Conservation (phyloP, 2,329 filamentous ascomycete species). For the Xylaria sp. region DNA sequence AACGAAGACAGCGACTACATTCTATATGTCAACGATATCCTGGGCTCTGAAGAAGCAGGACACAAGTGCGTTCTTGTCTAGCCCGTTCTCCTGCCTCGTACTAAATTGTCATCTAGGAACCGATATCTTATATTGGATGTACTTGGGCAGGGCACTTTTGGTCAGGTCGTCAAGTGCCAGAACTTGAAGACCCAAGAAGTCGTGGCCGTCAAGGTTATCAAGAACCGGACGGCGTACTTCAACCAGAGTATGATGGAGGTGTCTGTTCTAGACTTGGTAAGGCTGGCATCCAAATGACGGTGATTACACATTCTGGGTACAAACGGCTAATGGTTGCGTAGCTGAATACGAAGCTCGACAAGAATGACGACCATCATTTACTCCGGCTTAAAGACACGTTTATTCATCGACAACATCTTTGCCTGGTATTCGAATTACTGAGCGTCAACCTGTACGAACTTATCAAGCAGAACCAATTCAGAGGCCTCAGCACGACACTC, state of each 20-base stretch:
- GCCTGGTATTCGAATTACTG: slow-evolving; percentile 91
- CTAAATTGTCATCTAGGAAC: slow-evolving; percentile 59
- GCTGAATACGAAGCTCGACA: slow-evolving; percentile 98
- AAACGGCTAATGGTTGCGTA: slow-evolving; percentile 42
- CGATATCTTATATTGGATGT: slow-evolving; percentile 97
- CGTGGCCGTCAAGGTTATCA: slow-evolving; percentile 98
- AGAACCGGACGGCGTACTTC: slow-evolving; percentile 98
- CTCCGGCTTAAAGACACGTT: slow-evolving; percentile 96
- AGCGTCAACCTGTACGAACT: slow-evolving; percentile 98
- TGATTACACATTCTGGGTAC: not conserved
- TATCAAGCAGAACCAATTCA: slow-evolving; percentile 99
- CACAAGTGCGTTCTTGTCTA: slow-evolving; percentile 71
- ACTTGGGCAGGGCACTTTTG: slow-evolving; percentile 94
- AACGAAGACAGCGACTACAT: slow-evolving; percentile 99
- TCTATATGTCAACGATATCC: slow-evolving; percentile 96
- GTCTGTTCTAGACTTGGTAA: slow-evolving; percentile 89
- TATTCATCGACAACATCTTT: slow-evolving; percentile 95
- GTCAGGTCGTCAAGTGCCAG: slow-evolving; percentile 98
- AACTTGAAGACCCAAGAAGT: slow-evolving; percentile 98
- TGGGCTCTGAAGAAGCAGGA: slow-evolving; percentile 95
- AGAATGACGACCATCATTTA: slow-evolving; percentile 97
- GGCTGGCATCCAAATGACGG: not conserved
- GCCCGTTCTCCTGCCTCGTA: slow-evolving; percentile 2
- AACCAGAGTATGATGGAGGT: slow-evolving; percentile 99
- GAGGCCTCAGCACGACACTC: slow-evolving; percentile 92